Evolutionary conservation across 169 alveolate species (phyloP).

Genomic region (Plasmodium inui): DNA sequence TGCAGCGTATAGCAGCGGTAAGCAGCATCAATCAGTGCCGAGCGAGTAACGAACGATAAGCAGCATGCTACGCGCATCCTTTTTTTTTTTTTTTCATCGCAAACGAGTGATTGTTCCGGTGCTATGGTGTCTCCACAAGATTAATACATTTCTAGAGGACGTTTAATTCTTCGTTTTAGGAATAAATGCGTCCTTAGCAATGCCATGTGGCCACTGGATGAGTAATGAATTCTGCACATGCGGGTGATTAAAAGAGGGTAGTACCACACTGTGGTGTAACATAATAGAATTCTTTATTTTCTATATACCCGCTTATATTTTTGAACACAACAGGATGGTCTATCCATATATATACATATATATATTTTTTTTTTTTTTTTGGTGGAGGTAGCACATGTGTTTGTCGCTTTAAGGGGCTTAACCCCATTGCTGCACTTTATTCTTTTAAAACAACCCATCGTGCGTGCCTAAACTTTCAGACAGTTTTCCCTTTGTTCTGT

Average conservation of each 20-base stretch:
- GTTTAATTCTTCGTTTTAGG: neutral
- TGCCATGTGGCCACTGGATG: neutral
- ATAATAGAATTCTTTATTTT: neutral
- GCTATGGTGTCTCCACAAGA: neutral
- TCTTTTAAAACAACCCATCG: neutral
- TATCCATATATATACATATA: too few species aligned
- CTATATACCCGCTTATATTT: neutral
- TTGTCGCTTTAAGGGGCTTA: neutral
- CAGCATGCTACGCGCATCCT: neutral
- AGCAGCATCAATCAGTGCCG: neutral
- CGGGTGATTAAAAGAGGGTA: neutral
- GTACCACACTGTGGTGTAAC: neutral
- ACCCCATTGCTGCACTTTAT: neutral
- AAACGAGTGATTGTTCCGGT: neutral
- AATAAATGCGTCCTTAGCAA: neutral
- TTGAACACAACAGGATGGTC: neutral
- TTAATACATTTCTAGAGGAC: neutral
- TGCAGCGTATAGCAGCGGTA: neutral
- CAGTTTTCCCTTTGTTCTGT: neutral
- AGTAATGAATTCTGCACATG: neutral
- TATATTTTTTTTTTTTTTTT: neutral
- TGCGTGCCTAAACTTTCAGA: too few species aligned
- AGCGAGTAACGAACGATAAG: neutral
- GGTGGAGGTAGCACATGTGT: neutral
- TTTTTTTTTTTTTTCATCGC: neutral